Percentiles rank a stretch among this genome's conserved stretches.
phyloP scores from a whole-genome alignment of 352 stramenopile species.

The Lagenidium giganteum region DNA sequence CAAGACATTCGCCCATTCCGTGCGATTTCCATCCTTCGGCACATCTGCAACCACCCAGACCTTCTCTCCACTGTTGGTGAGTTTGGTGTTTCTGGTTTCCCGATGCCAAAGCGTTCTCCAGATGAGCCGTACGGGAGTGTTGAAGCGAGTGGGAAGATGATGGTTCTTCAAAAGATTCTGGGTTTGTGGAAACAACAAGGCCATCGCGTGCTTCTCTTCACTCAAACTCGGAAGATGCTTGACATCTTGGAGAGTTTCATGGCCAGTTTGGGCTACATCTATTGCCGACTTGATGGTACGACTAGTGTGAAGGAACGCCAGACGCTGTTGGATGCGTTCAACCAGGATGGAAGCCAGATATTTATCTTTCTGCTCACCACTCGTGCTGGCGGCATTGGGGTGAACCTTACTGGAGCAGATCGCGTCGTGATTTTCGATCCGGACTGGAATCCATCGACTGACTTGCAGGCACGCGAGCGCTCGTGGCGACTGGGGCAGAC shows the following conservation, averaged over 20 bases:
- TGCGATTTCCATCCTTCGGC: slow-evolving; percentile 94
- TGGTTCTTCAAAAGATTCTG: slow-evolving; percentile 95
- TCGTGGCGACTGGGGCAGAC: slow-evolving; percentile 93
- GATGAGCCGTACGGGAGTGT: slow-evolving; percentile 28
- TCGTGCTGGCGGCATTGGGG: slow-evolving; percentile 93
- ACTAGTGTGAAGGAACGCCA: slow-evolving; percentile 93
- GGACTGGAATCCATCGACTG: slow-evolving; percentile 99
- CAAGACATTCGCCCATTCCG: slow-evolving; percentile 83
- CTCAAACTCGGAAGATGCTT: slow-evolving; percentile 96
- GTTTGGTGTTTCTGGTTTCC: slow-evolving; percentile 14
- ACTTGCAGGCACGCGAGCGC: slow-evolving; percentile 96
- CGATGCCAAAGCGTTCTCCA: slow-evolving; percentile 1
- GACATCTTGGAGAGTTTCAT: slow-evolving; percentile 96
- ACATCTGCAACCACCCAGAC: slow-evolving; percentile 99
- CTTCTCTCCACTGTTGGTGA: slow-evolving; percentile 78
- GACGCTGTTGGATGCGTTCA: slow-evolving; percentile 95
- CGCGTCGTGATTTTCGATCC: slow-evolving; percentile 97
- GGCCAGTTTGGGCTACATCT: slow-evolving; percentile 79
- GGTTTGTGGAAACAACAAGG: slow-evolving; percentile 92
- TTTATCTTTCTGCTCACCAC: slow-evolving; percentile 84
- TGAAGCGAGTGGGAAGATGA: slow-evolving; percentile 94
- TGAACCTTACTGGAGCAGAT: slow-evolving; percentile 95
- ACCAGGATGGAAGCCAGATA: slow-evolving; percentile 71
- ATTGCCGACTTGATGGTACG: slow-evolving; percentile 94
- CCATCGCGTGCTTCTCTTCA: slow-evolving; percentile 97